Conservation (phyloP, 495 filamentous ascomycete genomes). For the Trichoderma reesei region DNA sequence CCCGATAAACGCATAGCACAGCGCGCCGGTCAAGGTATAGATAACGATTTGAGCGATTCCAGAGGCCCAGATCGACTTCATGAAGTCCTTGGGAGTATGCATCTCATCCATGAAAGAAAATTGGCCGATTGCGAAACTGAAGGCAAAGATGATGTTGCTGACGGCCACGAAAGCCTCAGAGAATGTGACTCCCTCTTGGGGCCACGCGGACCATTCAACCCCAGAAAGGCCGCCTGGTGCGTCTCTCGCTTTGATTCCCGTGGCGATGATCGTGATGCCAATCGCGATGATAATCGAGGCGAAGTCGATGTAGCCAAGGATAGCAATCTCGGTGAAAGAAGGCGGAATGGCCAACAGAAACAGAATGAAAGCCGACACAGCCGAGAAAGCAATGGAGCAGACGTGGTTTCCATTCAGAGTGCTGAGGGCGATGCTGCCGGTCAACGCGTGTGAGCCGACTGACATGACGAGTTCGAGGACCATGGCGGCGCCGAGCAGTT, state of each 20-base stretch:
- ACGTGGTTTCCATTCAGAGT: slow-evolving; percentile 51
- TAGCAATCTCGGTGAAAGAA: slow-evolving; percentile 44
- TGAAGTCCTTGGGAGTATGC: slow-evolving; percentile 55
- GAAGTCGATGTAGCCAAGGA: slow-evolving; percentile 51
- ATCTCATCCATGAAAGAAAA: slow-evolving; percentile 74
- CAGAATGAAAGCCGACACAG: slow-evolving; percentile 54
- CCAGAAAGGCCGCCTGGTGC: slow-evolving; percentile 23
- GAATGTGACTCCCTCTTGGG: slow-evolving; percentile 28
- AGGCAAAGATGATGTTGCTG: slow-evolving; percentile 68
- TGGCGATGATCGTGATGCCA: slow-evolving; percentile 57
- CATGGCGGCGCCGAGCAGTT: slow-evolving; percentile 53
- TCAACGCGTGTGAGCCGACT: slow-evolving; percentile 65
- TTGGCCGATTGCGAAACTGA: slow-evolving; percentile 58
- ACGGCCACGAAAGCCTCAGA: slow-evolving; percentile 49
- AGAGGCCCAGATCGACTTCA: slow-evolving; percentile 55
- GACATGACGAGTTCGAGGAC: slow-evolving; percentile 64
- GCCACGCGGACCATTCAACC: slow-evolving; percentile 34
- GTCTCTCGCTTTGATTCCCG: slow-evolving; percentile 41
- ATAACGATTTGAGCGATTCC: slow-evolving; percentile 56
- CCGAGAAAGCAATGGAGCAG: slow-evolving; percentile 59
- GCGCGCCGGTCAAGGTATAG: slow-evolving; percentile 55
- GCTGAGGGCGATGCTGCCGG: slow-evolving; percentile 63
- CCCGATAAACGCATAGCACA: slow-evolving; percentile 71
- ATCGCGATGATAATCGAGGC: slow-evolving; percentile 56
- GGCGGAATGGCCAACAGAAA: slow-evolving; percentile 53